Percentiles rank a stretch among this genome's conserved stretches.
phyloP scores from a whole-genome alignment of 768 basidiomycete genomes.

The Amanita fuliginea region DNA sequence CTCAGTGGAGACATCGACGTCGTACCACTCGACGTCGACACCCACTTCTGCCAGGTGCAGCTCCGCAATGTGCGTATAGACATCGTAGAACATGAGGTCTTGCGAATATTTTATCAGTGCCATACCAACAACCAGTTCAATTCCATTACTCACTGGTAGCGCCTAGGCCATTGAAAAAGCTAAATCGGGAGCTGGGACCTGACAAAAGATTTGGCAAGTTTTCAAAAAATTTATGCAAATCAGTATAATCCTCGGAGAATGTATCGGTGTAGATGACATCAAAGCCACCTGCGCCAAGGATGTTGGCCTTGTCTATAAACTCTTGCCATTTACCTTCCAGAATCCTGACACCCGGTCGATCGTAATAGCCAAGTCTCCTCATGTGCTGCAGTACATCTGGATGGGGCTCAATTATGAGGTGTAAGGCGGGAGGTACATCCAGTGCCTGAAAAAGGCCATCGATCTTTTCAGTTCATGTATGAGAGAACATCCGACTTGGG shows the following conservation, averaged over 20 bases:
- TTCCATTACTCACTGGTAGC: slow-evolving; percentile 66
- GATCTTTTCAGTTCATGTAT: slow-evolving; percentile 39
- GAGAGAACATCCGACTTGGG: slow-evolving; percentile 1
- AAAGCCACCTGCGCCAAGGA: slow-evolving; percentile 63
- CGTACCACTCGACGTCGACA: slow-evolving; percentile 68
- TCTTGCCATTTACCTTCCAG: slow-evolving; percentile 95
- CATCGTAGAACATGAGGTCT: slow-evolving; percentile 88
- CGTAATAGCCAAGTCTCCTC: slow-evolving; percentile 66
- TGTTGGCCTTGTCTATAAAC: slow-evolving; percentile 46
- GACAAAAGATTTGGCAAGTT: slow-evolving; percentile 66
- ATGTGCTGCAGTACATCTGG: slow-evolving; percentile 83
- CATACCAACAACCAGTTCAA: neutral
- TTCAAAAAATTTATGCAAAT: slow-evolving; percentile 75
- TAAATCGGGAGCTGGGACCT: slow-evolving; percentile 68
- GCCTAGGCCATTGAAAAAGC: slow-evolving; percentile 96
- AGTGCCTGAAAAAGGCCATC: slow-evolving; percentile 71
- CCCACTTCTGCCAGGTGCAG: slow-evolving; percentile 80
- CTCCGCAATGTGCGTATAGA: slow-evolving; percentile 78
- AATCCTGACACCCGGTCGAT: slow-evolving; percentile 65
- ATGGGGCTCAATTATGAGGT: slow-evolving; percentile 93
- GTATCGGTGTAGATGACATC: slow-evolving; percentile 90
- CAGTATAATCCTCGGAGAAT: slow-evolving; percentile 81
- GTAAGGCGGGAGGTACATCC: slow-evolving; percentile 46
- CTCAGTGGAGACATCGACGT: slow-evolving; percentile 50
- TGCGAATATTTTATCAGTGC: slow-evolving; percentile 7